A percentile compares a stretch with the other conserved stretches of the same genome.
phyloP scores from a whole-genome alignment of 139 green algal species.

The Closterium sp. region DNA sequence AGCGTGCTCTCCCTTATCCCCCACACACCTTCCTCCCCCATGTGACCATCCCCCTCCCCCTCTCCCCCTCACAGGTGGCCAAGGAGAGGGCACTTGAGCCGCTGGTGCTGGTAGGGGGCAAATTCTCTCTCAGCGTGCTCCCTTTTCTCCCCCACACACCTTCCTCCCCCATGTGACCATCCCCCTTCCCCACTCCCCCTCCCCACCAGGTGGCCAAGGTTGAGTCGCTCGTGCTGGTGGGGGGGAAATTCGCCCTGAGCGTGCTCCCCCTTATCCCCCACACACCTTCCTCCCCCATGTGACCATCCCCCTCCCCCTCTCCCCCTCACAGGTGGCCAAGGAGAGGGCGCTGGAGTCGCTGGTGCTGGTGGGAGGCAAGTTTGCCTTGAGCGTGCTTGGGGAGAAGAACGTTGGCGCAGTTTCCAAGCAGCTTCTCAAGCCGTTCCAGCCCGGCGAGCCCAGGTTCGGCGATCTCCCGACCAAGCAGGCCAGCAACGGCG shows the following conservation, averaged over 20 bases:
- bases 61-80: constrained; percentile 55
- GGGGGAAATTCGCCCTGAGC: too few relatives aligned
- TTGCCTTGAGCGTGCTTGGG: constrained; percentile 84
- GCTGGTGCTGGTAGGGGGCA: constrained; percentile 68
- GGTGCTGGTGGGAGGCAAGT: constrained; percentile 67
- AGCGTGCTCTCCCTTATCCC: constrained; percentile 59
- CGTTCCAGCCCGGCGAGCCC: constrained; percentile 82
- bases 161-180: neutral
- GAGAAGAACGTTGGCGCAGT: constrained; percentile 44
- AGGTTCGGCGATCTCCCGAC: constrained; percentile 62
- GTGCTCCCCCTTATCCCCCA: constrained; percentile 77
- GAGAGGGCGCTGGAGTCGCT: constrained; percentile 91
- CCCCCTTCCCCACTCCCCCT: too few relatives aligned
- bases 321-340: constrained; percentile 67
- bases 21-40: too few relatives aligned
- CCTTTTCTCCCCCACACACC: neutral
- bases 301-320: neutral
- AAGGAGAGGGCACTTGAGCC: too few relatives aligned
- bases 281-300: neutral
- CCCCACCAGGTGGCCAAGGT: too few relatives aligned
- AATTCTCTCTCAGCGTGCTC: constrained; percentile 73
- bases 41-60: too few relatives aligned
- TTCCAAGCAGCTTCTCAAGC: constrained; percentile 76
- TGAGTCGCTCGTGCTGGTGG: too few relatives aligned
- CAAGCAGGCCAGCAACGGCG: constrained; percentile 36